Percentiles rank a stretch among this genome's conserved stretches.
phyloP scores from a whole-genome alignment of 305 asterid genomes.

The Caryopteris hybrid region DNA sequence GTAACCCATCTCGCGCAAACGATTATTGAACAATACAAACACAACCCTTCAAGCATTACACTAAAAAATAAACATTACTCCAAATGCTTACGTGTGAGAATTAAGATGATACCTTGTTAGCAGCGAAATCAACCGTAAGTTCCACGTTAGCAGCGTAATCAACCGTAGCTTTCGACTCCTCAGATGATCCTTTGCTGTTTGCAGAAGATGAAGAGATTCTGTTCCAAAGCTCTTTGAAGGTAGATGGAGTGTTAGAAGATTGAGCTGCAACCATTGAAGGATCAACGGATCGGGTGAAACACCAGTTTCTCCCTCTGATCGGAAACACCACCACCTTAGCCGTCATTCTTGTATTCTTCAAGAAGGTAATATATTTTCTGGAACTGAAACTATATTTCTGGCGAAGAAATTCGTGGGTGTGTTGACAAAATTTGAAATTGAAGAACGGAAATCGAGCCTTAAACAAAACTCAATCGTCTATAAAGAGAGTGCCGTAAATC shows the following conservation, averaged over 20 bases:
- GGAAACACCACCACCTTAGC: constrained; percentile 84
- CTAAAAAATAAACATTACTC: not conserved
- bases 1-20: not conserved
- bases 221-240: constrained; percentile 61
- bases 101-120: constrained; percentile 53
- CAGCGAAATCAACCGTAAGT: constrained; percentile 60
- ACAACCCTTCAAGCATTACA: not conserved
- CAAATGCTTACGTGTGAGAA: not conserved
- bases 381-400: not conserved
- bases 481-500: no score
- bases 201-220: constrained; percentile 27
- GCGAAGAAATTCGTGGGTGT: not conserved
- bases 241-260: constrained; percentile 62
- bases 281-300: constrained; percentile 71
- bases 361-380: not conserved
- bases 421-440: not conserved
- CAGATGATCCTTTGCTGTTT: constrained; percentile 13
- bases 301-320: constrained; percentile 89
- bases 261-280: constrained; percentile 37
- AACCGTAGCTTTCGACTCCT: constrained; percentile 41
- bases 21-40: not conserved
- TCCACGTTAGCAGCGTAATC: constrained; percentile 82
- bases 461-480: no score
- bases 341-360: constrained; percentile 43
- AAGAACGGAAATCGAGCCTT: not conserved